These are phyloP conservation scores for Ceriops decandra DNA, from an alignment of 345 rosid species.

Conservation along the genomic window DNA sequence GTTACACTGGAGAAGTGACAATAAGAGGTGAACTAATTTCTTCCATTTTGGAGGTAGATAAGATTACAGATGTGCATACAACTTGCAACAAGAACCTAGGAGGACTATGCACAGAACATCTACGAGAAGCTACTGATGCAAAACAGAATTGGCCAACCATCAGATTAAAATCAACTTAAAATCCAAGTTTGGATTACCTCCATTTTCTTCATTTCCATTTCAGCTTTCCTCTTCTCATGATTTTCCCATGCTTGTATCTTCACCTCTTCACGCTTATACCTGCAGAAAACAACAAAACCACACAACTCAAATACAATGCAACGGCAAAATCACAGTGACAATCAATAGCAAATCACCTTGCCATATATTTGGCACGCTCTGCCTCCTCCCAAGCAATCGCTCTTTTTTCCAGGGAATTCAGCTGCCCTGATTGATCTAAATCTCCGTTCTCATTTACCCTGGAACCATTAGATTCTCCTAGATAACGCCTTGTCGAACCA, in stretches of 20 bases:
- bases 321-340: background rate
- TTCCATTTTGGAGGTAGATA: conserved; percentile 4
- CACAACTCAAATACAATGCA: conserved; percentile 3
- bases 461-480: conserved; percentile 20
- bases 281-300: conserved; percentile 15
- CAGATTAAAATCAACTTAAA: background rate
- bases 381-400: conserved; percentile 95
- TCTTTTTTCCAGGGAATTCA: conserved; percentile 59
- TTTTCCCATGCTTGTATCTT: conserved; percentile 97
- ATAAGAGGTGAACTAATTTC: background rate
- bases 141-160: background rate
- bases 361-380: conserved; percentile 84
- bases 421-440: conserved; percentile 32
- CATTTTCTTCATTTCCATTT: conserved; percentile 85
- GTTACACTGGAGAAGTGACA: too few relatives aligned
- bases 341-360: conserved; percentile 47
- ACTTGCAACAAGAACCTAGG: too few relatives aligned
- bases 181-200: conserved; percentile 47
- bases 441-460: conserved; percentile 18
- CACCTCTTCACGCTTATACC: conserved; percentile 92
- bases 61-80: background rate
- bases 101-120: background rate
- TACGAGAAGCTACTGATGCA: conserved; percentile 8
- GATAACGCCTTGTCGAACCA: conserved; percentile 7
- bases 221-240: conserved; percentile 90